Conservation (phyloP, 805 yeast genomes). For the Jamesozyma spencerorum region DNA sequence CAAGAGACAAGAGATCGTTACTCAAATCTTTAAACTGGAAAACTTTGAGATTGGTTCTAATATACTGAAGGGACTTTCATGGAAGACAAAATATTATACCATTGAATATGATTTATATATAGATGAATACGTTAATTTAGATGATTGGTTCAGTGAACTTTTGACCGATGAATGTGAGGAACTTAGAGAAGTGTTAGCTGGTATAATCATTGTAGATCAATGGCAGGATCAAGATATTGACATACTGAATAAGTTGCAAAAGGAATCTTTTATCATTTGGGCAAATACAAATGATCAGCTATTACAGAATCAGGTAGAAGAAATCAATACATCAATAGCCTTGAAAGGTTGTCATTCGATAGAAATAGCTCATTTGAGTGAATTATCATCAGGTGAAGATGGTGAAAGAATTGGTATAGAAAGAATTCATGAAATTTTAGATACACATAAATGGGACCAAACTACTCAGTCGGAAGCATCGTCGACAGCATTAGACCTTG, state of each 20-base stretch:
- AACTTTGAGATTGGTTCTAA: constrained; percentile 1
- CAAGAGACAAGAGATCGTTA: background rate
- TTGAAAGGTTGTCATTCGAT: constrained; percentile 14
- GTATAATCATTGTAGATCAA: constrained; percentile 33
- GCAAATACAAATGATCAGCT: background rate
- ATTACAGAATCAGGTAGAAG: background rate
- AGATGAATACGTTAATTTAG: constrained; percentile 19
- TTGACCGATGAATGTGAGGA: constrained; percentile 30
- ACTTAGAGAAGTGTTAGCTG: constrained; percentile 37
- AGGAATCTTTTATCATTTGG: constrained; percentile 4
- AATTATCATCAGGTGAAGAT: constrained; percentile 31
- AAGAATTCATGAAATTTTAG: constrained; percentile 38
- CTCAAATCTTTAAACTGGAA: constrained; percentile 1
- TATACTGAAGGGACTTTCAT: constrained; percentile 15
- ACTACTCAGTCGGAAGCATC: too few species aligned
- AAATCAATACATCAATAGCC: constrained; percentile 24
- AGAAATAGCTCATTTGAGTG: background rate
- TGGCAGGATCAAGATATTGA: background rate
- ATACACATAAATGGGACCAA: constrained; percentile 40
- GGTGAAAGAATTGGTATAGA: constrained; percentile 36
- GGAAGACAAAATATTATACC: constrained; percentile 30
- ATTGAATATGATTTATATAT: constrained; percentile 24
- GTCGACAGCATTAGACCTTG: too few species aligned
- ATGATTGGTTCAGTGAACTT: constrained; percentile 36
- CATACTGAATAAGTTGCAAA: background rate